These are phyloP conservation scores for Magnaporthiopsis incrustans DNA, from an alignment of 2,329 filamentous ascomycete genomes.

Conservation along the genomic window DNA sequence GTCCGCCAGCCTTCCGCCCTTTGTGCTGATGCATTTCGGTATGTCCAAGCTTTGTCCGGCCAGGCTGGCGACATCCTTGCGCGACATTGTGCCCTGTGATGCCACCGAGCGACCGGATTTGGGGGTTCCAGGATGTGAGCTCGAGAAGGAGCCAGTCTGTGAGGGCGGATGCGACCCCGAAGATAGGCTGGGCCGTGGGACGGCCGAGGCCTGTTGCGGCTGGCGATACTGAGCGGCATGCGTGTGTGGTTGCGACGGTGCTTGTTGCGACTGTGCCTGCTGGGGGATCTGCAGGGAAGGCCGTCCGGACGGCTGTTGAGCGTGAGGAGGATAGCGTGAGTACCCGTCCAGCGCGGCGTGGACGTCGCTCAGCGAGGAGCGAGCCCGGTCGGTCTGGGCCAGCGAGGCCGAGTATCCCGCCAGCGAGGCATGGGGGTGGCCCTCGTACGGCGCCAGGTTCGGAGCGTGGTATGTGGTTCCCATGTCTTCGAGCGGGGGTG, in stretches of 20 bases:
- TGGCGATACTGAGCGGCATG: constrained; percentile 7
- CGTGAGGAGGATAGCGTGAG: constrained; percentile 6
- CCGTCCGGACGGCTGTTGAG: constrained; percentile 9
- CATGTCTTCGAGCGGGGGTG: constrained; percentile 23
- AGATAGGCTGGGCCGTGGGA: constrained; percentile 9
- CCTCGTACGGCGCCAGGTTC: constrained; percentile 20
- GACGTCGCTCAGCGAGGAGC: constrained; percentile 13
- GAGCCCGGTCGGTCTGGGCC: constrained; percentile 14
- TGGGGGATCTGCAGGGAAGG: constrained; percentile 3
- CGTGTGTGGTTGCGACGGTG: neutral
- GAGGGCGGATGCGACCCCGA: constrained; percentile 11
- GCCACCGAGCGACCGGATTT: constrained; percentile 20
- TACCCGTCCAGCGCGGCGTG: constrained; percentile 10
- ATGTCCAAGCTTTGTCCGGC: constrained; percentile 59
- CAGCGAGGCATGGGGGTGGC: constrained; percentile 11
- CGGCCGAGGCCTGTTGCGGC: constrained; percentile 1
- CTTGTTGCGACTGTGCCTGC: constrained; percentile 6
- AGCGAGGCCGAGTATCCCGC: constrained; percentile 9
- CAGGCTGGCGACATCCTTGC: constrained; percentile 21
- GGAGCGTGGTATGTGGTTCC: constrained; percentile 23
- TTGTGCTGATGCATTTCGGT: constrained; percentile 66
- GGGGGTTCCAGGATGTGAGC: constrained; percentile 31
- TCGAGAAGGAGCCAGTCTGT: constrained; percentile 23
- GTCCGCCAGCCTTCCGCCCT: constrained; percentile 69
- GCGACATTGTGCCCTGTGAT: constrained; percentile 21